Evolutionary conservation across 2,329 filamentous ascomycete species (phyloP).

Genomic region (Talaromyces sp.): DNA sequence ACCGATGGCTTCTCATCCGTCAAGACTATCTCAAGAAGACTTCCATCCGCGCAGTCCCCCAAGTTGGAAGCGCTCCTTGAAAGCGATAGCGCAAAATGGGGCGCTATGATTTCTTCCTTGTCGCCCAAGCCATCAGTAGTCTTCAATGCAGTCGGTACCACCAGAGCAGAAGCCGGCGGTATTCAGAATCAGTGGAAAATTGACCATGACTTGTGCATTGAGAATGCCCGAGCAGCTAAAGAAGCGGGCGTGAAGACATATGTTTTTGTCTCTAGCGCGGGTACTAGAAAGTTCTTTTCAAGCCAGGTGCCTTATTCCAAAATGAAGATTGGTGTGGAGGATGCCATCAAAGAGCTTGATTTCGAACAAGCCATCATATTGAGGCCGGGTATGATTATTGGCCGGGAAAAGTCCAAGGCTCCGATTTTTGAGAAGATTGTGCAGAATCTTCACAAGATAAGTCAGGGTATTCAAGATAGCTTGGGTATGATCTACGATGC

Average conservation of each 20-base stretch:
- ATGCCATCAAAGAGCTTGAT: slow-evolving; percentile 6
- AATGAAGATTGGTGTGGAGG: slow-evolving; percentile 6
- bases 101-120: not conserved
- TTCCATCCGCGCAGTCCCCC: slow-evolving; percentile 2
- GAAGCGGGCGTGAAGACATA: slow-evolving; percentile 46
- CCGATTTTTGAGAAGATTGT: slow-evolving; percentile 1
- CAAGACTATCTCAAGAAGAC: slow-evolving; percentile 6
- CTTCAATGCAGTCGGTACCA: slow-evolving; percentile 6
- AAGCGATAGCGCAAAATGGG: not conserved
- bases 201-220: slow-evolving; percentile 6
- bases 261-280: slow-evolving; percentile 46
- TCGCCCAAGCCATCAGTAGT: not conserved
- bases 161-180: not conserved
- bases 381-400: slow-evolving; percentile 5
- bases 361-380: slow-evolving; percentile 4
- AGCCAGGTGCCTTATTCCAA: slow-evolving; percentile 2
- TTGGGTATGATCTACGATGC: not conserved
- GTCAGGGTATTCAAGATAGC: slow-evolving; percentile 4
- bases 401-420: slow-evolving; percentile 1
- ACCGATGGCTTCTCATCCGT: slow-evolving; percentile 1
- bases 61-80: not conserved
- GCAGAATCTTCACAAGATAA: not conserved
- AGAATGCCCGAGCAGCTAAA: slow-evolving; percentile 33
- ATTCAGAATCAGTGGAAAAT: slow-evolving; percentile 9
- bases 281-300: not conserved